Base-by-base conservation (phyloP, 495 filamentous ascomycete species). In the Talaromyces proteolyticus region DNA sequence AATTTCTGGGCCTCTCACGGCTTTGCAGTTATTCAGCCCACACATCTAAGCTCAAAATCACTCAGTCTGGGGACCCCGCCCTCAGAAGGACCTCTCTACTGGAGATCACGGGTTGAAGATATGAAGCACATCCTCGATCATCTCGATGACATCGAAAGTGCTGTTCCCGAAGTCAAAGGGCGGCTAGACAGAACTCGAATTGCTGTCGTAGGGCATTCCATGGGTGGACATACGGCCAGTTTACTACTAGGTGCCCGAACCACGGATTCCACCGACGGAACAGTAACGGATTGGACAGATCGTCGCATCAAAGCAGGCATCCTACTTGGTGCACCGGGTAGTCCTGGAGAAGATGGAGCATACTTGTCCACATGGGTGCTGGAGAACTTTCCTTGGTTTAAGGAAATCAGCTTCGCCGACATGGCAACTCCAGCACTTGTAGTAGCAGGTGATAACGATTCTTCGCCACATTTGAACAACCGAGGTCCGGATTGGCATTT, bases 1-100 rank as follows among this genome's bases (percentile, higher is more conserved):
- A 64, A 74, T 22, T 75, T 74, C 63, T 74, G 66, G 63, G 70
- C 72, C 3, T 51, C 67, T 14, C 72, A 73, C 18, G 72, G 70
- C 44, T 74, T 73, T 55, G 66, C 62, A 11, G 72, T 75, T 3
- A 58, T 75, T 12, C 72, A 75, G 48, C 72, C 72, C 11, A 74
- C 69, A 2, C 70, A 75, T 49, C 57, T 74, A 4, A 66, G 60
- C 42, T 73, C 69, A n/a, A 42, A 52, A 29, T 58, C 58, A 2
- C 59, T 70, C 1, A 52, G 37, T 5, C 59, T 74, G 8, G 50
- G 50, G 0, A 6, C 53, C 3, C 44, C 49, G 12, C 57, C 59
- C 7, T 14, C 58, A 1, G 62, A 68, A 23, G 56, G 44, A 2
- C 53, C 56, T 3, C 54, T 61, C 37, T 66, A 62, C 49, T 68